Evolutionary conservation across 768 basidiomycete species (phyloP).

Genomic region (Omphalotus guepiniiformis): DNA sequence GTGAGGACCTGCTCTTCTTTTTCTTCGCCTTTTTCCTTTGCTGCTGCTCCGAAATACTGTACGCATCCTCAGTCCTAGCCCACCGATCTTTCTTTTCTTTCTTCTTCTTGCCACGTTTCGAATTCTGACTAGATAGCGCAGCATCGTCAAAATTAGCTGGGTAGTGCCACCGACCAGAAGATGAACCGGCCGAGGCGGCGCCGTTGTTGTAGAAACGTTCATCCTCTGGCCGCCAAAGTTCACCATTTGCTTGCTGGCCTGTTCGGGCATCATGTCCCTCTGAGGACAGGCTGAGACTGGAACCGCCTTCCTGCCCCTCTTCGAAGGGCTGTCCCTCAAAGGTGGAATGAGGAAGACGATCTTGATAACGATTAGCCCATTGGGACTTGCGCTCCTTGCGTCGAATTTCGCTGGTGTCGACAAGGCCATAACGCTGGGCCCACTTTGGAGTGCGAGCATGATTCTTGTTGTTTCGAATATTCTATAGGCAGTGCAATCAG

Average conservation of each 20-base stretch:
- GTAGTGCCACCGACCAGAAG: constrained; percentile 74
- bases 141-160: constrained; percentile 80
- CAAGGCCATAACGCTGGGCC: constrained; percentile 86
- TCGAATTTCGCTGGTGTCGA: constrained; percentile 72
- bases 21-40: constrained; percentile 57
- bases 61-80: constrained; percentile 85
- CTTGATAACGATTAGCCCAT: constrained; percentile 86
- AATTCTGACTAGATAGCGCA: constrained; percentile 32
- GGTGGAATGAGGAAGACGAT: constrained; percentile 66
- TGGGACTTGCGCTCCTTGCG: constrained; percentile 78
- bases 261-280: constrained; percentile 26
- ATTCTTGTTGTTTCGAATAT: constrained; percentile 94
- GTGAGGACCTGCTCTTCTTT: constrained; percentile 49
- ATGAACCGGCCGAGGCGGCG: constrained; percentile 27
- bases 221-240: constrained; percentile 72
- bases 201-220: constrained; percentile 65
- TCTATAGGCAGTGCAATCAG: constrained; percentile 40
- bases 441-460: constrained; percentile 93
- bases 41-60: constrained; percentile 47
- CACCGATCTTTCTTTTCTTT: constrained; percentile 85
- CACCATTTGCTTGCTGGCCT: constrained; percentile 41
- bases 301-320: constrained; percentile 68
- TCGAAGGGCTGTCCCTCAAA: constrained; percentile 69
- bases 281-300: constrained; percentile 36
- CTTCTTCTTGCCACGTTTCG: constrained; percentile 50